Evolutionary conservation across 148 eudicot species (phyloP).

Genomic region (Vaccinium corymbosum): DNA sequence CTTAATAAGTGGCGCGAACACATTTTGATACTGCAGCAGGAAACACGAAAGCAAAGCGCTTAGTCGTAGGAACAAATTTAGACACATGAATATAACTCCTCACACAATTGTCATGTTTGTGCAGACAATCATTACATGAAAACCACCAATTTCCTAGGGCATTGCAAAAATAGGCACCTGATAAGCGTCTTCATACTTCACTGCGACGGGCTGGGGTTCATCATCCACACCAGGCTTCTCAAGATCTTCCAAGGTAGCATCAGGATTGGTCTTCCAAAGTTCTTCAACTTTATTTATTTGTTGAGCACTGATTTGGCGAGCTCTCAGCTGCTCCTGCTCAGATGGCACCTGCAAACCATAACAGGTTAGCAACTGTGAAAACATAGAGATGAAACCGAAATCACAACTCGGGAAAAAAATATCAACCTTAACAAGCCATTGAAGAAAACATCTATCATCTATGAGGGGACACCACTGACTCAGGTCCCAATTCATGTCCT

Average conservation of each 20-base stretch:
- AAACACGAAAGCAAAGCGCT: slow-evolving; percentile 5
- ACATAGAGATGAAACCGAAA: not conserved
- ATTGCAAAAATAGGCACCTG: slow-evolving; percentile 41
- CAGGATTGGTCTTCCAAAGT: slow-evolving; percentile 98
- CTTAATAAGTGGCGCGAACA: slow-evolving; percentile 96
- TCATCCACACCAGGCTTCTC: slow-evolving; percentile 99
- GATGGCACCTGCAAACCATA: slow-evolving; percentile 71
- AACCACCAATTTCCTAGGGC: not conserved
- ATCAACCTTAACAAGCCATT: slow-evolving; percentile 94
- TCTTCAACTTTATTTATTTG: slow-evolving; percentile 98
- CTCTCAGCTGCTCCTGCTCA: slow-evolving; percentile 96
- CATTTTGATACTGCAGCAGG: slow-evolving; percentile 89
- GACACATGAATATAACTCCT: not conserved
- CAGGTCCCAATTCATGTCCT: slow-evolving; percentile 99
- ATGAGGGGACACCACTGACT: slow-evolving; percentile 99
- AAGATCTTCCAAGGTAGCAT: slow-evolving; percentile 95
- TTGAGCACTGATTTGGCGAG: slow-evolving; percentile 97
- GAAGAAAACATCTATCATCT: slow-evolving; percentile 96
- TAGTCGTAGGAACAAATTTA: not conserved
- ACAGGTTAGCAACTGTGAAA: slow-evolving; percentile 7
- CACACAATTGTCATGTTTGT: not conserved
- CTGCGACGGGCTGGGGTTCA: slow-evolving; percentile 89
- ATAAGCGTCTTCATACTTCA: slow-evolving; percentile 96
- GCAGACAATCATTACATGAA: not conserved
- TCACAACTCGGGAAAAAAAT: not conserved